Percentiles rank a stretch among this genome's conserved stretches.
These are phyloP conservation scores for Hypoxylon fragiforme DNA, from an alignment of 495 filamentous ascomycete species.

Conservation along the genomic window DNA sequence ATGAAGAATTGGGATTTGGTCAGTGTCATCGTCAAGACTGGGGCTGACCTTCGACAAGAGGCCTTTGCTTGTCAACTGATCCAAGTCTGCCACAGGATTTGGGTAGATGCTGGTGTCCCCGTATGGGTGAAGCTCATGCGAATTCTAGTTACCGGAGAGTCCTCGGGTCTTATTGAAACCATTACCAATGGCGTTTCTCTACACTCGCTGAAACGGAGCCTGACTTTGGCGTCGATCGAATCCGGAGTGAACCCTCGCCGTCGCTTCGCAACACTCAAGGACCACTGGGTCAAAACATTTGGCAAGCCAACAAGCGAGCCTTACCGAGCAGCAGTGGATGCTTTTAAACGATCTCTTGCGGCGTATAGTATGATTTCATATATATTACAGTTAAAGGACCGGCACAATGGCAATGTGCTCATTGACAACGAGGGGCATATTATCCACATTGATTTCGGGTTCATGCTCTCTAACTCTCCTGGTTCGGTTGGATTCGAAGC, in stretches of 20 bases:
- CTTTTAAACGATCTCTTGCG: slow-evolving; percentile 70
- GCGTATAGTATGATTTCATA: slow-evolving; percentile 79
- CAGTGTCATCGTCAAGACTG: slow-evolving; percentile 80
- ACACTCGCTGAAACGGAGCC: slow-evolving; percentile 73
- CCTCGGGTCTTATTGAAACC: slow-evolving; percentile 76
- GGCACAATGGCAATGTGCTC: slow-evolving; percentile 80
- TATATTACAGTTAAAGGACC: slow-evolving; percentile 74
- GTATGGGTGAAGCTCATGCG: slow-evolving; percentile 82
- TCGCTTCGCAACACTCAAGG: slow-evolving; percentile 70
- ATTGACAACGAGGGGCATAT: slow-evolving; percentile 80
- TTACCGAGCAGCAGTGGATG: slow-evolving; percentile 66
- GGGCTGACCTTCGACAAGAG: slow-evolving; percentile 74
- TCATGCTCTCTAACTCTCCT: slow-evolving; percentile 80
- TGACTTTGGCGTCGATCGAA: slow-evolving; percentile 68
- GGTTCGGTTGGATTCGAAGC: slow-evolving; percentile 77
- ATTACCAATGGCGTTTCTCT: slow-evolving; percentile 79
- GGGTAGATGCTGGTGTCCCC: slow-evolving; percentile 68
- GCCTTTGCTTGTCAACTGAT: slow-evolving; percentile 80
- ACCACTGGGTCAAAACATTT: slow-evolving; percentile 77
- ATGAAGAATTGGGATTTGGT: slow-evolving; percentile 81
- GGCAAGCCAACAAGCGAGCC: slow-evolving; percentile 62
- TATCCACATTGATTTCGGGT: slow-evolving; percentile 81
- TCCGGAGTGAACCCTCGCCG: slow-evolving; percentile 66
- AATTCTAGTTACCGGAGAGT: slow-evolving; percentile 77
- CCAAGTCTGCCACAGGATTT: slow-evolving; percentile 72